phyloP scores from a whole-genome alignment of 1,284 basidiomycete species.

The Tilletiopsis washingtonensis region DNA sequence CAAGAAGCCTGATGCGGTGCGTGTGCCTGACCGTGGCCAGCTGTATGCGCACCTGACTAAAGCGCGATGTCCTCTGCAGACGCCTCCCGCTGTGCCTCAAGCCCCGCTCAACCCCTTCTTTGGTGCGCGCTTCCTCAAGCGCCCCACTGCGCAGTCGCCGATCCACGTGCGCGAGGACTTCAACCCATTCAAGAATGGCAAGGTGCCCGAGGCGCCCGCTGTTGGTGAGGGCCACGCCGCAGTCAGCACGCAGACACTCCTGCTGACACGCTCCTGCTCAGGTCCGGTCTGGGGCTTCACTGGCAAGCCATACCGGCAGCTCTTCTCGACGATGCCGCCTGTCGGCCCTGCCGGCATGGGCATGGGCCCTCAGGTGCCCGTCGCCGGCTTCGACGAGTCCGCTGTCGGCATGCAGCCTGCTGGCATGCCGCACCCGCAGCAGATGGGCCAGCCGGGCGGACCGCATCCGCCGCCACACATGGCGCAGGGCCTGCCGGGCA shows the following conservation, averaged over 20 bases:
- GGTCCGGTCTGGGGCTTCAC: slow-evolving; percentile 71
- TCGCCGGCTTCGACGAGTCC: neutral
- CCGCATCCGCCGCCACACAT: slow-evolving; percentile 15
- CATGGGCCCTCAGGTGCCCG: neutral
- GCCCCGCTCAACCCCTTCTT: slow-evolving; percentile 68
- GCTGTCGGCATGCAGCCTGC: too few species aligned
- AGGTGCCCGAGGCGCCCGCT: slow-evolving; percentile 64
- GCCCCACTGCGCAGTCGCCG: slow-evolving; percentile 55
- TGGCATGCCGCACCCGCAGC: neutral
- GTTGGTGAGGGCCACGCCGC: too few species aligned
- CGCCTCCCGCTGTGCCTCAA: too few species aligned
- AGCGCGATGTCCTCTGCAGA: too few species aligned
- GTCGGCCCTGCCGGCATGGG: neutral
- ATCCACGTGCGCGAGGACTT: slow-evolving; percentile 87
- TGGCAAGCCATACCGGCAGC: slow-evolving; percentile 71
- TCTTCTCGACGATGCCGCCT: slow-evolving; percentile 52
- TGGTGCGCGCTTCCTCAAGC: slow-evolving; percentile 61
- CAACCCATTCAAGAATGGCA: slow-evolving; percentile 81
- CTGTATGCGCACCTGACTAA: too few species aligned
- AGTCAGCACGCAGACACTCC: too few species aligned
- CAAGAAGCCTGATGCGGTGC: too few species aligned
- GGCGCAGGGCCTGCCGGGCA: slow-evolving; percentile 17
- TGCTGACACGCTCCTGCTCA: too few species aligned
- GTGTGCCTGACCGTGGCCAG: too few species aligned
- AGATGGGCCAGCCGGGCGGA: slow-evolving; percentile 5